Conservation (phyloP, 352 stramenopile species). For the Pythium sp. region DNA sequence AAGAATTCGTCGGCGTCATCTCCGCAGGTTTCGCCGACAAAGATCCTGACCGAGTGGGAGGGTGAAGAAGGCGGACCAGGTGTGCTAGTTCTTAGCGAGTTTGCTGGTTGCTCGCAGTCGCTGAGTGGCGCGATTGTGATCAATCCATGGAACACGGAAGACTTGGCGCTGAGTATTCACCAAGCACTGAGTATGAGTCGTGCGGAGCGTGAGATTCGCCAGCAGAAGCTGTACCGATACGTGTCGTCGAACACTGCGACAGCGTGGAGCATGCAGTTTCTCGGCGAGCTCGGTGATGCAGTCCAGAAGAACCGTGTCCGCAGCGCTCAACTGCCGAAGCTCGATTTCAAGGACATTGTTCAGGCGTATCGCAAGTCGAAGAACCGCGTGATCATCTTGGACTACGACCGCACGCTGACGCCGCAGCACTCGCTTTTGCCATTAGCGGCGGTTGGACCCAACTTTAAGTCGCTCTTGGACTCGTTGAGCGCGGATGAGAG, state of each 20-base stretch:
- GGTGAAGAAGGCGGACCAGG: slow-evolving; percentile 77
- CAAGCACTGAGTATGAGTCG: slow-evolving; percentile 82
- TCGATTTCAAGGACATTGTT: slow-evolving; percentile 57
- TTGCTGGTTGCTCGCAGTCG: slow-evolving; percentile 86
- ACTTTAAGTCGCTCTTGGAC: slow-evolving; percentile 77
- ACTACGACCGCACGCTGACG: slow-evolving; percentile 86
- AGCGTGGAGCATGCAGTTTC: slow-evolving; percentile 80
- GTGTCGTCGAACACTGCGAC: slow-evolving; percentile 84
- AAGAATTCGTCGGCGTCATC: slow-evolving; percentile 23
- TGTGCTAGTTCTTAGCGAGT: slow-evolving; percentile 87
- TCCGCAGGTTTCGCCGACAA: slow-evolving; percentile 36
- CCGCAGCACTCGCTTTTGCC: slow-evolving; percentile 75
- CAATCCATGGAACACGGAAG: slow-evolving; percentile 88
- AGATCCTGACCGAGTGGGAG: slow-evolving; percentile 74
- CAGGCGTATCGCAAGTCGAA: slow-evolving; percentile 59
- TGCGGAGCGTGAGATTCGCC: slow-evolving; percentile 81
- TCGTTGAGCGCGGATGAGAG: slow-evolving; percentile 56
- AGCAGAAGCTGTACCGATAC: slow-evolving; percentile 89
- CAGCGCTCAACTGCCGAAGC: slow-evolving; percentile 53
- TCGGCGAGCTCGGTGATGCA: slow-evolving; percentile 63
- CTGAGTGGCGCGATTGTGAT: slow-evolving; percentile 83
- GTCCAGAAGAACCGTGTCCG: slow-evolving; percentile 56
- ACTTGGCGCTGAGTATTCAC: slow-evolving; percentile 78
- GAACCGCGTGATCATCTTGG: slow-evolving; percentile 86
- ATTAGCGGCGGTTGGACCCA: slow-evolving; percentile 71